phyloP scores from a whole-genome alignment of 768 basidiomycete species.

The Mrakia hoshinonis region DNA sequence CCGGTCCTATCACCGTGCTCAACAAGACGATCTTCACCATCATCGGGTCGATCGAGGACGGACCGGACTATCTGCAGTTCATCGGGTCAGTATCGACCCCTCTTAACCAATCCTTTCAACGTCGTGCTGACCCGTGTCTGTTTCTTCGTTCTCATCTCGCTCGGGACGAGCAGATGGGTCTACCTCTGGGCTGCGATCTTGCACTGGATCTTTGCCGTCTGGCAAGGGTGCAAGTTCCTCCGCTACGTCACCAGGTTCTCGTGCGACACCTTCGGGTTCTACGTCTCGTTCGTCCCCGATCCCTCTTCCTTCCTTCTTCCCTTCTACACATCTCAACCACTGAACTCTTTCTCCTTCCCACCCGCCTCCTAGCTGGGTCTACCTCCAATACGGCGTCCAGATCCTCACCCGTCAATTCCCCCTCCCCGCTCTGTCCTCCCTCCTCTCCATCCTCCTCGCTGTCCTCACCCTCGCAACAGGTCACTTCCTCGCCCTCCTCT shows the following conservation, averaged over 20 bases:
- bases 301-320: constrained; percentile 26
- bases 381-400: constrained; percentile 81
- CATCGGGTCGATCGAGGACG: constrained; percentile 39
- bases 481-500: constrained; percentile 62
- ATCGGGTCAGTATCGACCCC: constrained; percentile 47
- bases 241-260: constrained; percentile 82
- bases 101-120: neutral
- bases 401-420: constrained; percentile 65
- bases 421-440: constrained; percentile 32
- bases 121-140: neutral
- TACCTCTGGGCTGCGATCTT: constrained; percentile 79
- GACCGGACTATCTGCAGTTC: constrained; percentile 73
- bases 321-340: neutral
- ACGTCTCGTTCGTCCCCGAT: constrained; percentile 66
- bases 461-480: constrained; percentile 65
- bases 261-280: constrained; percentile 87
- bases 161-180: constrained; percentile 62
- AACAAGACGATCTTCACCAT: constrained; percentile 84
- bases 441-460: constrained; percentile 64
- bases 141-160: neutral
- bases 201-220: constrained; percentile 66
- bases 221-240: constrained; percentile 57
- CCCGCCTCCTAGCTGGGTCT: constrained; percentile 42
- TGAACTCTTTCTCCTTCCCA: neutral
- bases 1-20: constrained; percentile 84